Base-by-base conservation (phyloP, 768 basidiomycete species). In the Collybia nuda region DNA sequence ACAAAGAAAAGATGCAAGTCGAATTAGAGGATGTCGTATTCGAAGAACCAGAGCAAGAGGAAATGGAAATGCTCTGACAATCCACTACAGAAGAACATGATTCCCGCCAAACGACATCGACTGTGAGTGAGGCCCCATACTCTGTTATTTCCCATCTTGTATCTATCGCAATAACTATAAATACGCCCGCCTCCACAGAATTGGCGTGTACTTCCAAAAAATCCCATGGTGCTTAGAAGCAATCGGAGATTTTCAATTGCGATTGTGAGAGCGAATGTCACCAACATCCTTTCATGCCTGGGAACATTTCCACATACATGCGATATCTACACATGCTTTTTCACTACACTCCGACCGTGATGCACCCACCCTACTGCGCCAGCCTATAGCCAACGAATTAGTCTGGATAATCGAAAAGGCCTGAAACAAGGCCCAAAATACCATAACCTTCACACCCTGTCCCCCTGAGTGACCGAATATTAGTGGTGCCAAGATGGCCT, bases 1-100 rank as follows among this genome's bases (percentile, higher is more conserved):
- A 1, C 44, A 45, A 15, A 46, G 39, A 23, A 47, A 44, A 44
- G 55, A 36, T n/a, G 32, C 18, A 46, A 19, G 36, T 28, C 40
- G 32, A 43, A 24, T 52, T 62, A 5, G 57, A 52, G 38, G 62
- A 63, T 50, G 57, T 75, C 23, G 65, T 76, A 19, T 61, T 72
- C 26, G 65, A 67, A 56, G 76, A 77, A 56, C 73, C 68, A 23
- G 74, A 78, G 45, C 77, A 77, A 51, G 73, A 73, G 18, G 63
- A 60, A 44, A 69, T 70, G 67, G 76, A 76, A 44, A 57, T 62
- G 52, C 46, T 60, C 39, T 55, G 44, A 54, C 17, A 37, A 9
- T 9, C 14, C 15, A 23, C 42, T 24, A 18, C 32, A 38, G 32
- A 46, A 38, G 18, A 14, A 26, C 15, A 35, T 21, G 28, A 18